Evolutionary conservation across 2,329 filamentous ascomycete species (phyloP), one percentile per base, ranked within the genome.

Genomic region (Helotiales sp.): DNA sequence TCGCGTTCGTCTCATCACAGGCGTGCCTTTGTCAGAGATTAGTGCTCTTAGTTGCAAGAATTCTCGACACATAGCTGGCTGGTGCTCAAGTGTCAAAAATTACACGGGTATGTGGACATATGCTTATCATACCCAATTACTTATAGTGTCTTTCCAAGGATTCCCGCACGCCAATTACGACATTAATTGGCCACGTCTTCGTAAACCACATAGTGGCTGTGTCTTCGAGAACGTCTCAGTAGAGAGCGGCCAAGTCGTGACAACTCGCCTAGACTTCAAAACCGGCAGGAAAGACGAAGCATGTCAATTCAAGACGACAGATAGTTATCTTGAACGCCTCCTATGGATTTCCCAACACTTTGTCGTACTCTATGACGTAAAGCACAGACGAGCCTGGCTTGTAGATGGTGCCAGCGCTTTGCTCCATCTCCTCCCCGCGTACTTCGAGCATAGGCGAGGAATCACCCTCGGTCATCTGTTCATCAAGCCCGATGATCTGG

Each of bases 361-460:
- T 15, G 31, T 52, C 6, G 31, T 52, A 5, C 5, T 40, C 7
- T 52, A 19, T 31, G 49, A 52, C 25, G 66, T 68, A 29, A 44
- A 30, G n/a, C 62, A 61, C n/a, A 69, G 68, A 40, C 58, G 67
- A 31, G 69, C 65, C 2, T 71, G 69, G 69, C 61, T 71, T 1
- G 53, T 68, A 69, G 15, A 70, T n/a, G 69, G 69, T 1, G 59
- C 58, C 0, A 69, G 66, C 44, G 65, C 65, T 2, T 38, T 70
- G 27, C 50, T 71, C 2, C 65, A 69, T 40, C 48, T 67, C 3
- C 15, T 67, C 8, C 60, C 61, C 7, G 61, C 65, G 2, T 67
- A 64, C 0, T 25, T 71, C 1, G 51, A 63, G 19, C 34, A 50
- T 42, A 19, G 56, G n/a, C 30, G 24, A n/a, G n/a, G n/a, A 55